A percentile compares a stretch with the other conserved stretches of the same genome.
Evolutionary conservation across 371 early-diverging fungal species (phyloP).

Genomic region (Cokeromyces recurvatus): DNA sequence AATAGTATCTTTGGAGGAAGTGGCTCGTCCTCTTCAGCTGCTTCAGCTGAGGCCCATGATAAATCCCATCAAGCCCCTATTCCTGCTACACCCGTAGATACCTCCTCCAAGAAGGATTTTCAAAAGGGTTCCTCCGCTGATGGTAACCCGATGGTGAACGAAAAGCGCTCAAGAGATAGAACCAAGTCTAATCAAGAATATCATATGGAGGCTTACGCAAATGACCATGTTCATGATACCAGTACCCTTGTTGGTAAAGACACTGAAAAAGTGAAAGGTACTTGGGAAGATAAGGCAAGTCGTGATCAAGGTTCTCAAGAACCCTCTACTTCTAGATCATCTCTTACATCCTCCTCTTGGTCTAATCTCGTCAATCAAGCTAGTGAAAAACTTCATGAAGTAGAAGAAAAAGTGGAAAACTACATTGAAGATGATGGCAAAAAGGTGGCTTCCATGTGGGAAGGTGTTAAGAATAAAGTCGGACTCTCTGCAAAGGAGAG

Average conservation of each 20-base stretch:
- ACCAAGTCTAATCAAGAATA: slow-evolving; percentile 13
- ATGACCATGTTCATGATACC: slow-evolving; percentile 11
- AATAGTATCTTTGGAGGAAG: background rate
- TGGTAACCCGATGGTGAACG: slow-evolving; percentile 18
- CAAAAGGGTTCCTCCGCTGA: background rate
- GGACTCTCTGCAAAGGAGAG: slow-evolving; percentile 1
- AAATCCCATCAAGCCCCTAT: too few relatives aligned
- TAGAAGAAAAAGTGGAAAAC: background rate
- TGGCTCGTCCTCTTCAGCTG: background rate
- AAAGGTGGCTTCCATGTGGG: too few relatives aligned
- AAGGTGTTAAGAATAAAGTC: background rate
- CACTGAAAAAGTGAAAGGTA: slow-evolving; percentile 12
- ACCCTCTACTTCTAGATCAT: background rate
- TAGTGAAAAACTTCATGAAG: slow-evolving; percentile 1
- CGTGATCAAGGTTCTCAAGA: slow-evolving; percentile 2
- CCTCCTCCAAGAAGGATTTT: background rate
- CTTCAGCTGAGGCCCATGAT: background rate
- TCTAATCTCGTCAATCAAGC: slow-evolving; percentile 7
- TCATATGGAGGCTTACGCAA: slow-evolving; percentile 9
- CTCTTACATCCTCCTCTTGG: background rate
- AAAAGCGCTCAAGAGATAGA: slow-evolving; percentile 2
- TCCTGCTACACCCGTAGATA: background rate
- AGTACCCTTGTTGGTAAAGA: slow-evolving; percentile 15
- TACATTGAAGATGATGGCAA: background rate
- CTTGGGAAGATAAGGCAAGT: slow-evolving; percentile 12